Base-by-base conservation (phyloP, 2,329 filamentous ascomycete genomes). In the Epichloe bromicola region DNA sequence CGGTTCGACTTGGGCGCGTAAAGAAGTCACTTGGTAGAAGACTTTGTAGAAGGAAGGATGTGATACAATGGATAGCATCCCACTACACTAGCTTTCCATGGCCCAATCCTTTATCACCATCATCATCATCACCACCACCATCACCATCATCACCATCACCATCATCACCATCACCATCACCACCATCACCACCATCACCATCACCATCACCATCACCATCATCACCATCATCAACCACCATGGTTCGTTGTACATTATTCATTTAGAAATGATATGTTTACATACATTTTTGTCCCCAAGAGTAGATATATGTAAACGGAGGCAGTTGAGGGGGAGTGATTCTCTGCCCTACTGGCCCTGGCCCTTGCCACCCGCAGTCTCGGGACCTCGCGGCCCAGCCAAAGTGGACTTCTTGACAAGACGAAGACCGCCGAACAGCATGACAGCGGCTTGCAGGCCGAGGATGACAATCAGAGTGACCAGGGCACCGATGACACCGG, bases 401-500 rank as follows among this genome's bases (percentile, higher is more conserved):
- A 71, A 57, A 4, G 64, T 64, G 11, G 71, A 70, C 66, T 74
- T 76, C 63, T 71, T 75, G 49, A 72, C 70, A 19, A 77, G 57
- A 23, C 70, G 70, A 54, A 76, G 57, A 11, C 74, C 73, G 5
- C 65, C 68, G 5, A 72, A 14, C 15, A 67, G 58, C 59, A 75
- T 63, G 42, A 74, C 60, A 14, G 73, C 60, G 10, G 63, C 70
- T 61, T 75, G 67, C 19, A 73, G 38, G 14, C 66, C 70, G 40
- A 76, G 64, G 15, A 79, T 67, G 11, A 76, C 72, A 10, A 70
- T 69, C 5, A 80, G 65, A 0, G 76, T 77, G 38, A 86, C 72
- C 56, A 89, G 66, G 42, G 88, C 86, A 43, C 87, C 83, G 48
- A 94, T 89, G 5, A 91, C 87, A 48, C 88, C 88, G 0, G 86